A percentile compares a stretch with the other conserved stretches of the same genome.
phyloP scores from a whole-genome alignment of 192 early-diverging fungal species.

The Rhizoclosmatium sp. region DNA sequence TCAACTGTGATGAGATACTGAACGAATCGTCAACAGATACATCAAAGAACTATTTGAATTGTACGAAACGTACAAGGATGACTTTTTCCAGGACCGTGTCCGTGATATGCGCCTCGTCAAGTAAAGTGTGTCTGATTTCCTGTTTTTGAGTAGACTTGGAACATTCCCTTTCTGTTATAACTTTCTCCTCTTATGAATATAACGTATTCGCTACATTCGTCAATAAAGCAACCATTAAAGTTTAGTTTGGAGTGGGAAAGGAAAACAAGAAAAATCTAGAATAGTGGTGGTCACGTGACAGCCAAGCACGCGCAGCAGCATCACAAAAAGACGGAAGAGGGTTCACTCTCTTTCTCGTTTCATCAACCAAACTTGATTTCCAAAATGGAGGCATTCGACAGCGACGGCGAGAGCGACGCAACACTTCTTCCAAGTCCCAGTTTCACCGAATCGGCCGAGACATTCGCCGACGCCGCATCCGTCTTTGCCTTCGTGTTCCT shows the following conservation, averaged over 20 bases:
- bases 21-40: conserved; percentile 21
- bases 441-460: not conserved
- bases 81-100: conserved; percentile 45
- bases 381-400: not conserved
- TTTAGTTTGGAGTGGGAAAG: too few relatives aligned
- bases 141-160: too few relatives aligned
- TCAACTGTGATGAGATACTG: not conserved
- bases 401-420: conserved; percentile 10
- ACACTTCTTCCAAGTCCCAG: not conserved
- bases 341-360: not conserved
- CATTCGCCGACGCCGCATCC: not conserved
- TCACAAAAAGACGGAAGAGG: too few relatives aligned
- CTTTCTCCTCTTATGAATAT: too few relatives aligned
- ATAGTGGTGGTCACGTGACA: not conserved
- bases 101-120: conserved; percentile 43
- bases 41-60: conserved; percentile 34
- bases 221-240: too few relatives aligned
- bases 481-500: conserved; percentile 12
- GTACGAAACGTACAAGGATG: conserved; percentile 50
- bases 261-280: not conserved
- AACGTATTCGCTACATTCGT: too few relatives aligned
- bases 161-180: too few relatives aligned
- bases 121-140: not conserved
- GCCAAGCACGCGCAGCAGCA: too few relatives aligned
- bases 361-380: not conserved